Percentiles rank a stretch among this genome's conserved stretches.
These are phyloP conservation scores for Triticum urartu DNA, from an alignment of 176 grass and related monocot species.

Conservation along the genomic window DNA sequence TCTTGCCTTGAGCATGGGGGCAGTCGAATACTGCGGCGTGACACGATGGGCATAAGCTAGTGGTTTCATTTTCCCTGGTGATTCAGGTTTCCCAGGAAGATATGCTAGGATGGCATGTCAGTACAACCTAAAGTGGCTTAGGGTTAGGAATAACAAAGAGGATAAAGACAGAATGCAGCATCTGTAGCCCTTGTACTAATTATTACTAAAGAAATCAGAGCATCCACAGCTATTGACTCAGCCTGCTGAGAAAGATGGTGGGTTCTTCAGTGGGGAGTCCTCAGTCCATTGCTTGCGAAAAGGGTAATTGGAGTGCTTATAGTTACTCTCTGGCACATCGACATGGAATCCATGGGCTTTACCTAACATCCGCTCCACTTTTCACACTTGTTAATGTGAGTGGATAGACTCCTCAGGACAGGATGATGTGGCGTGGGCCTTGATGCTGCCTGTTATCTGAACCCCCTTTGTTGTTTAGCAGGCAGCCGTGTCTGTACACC, in stretches of 20 bases:
- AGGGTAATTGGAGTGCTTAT: not conserved
- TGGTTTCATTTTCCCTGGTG: constrained; percentile 15
- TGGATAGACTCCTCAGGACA: constrained; percentile 20
- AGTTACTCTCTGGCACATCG: constrained; percentile 17
- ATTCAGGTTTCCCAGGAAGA: constrained; percentile 8
- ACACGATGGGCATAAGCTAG: not conserved
- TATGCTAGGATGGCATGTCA: constrained; percentile 6
- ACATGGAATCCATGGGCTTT: constrained; percentile 13
- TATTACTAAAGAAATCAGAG: not conserved
- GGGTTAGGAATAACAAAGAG: constrained; percentile 11
- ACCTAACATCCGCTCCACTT: constrained; percentile 19
- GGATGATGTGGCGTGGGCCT: constrained; percentile 44
- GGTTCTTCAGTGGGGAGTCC: not conserved
- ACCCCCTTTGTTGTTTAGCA: constrained; percentile 1
- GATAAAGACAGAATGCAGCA: constrained; percentile 15
- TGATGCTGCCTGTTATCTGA: constrained; percentile 14
- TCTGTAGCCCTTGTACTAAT: not conserved
- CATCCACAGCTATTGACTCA: constrained; percentile 16
- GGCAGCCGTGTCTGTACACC: not conserved
- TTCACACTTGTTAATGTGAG: constrained; percentile 18
- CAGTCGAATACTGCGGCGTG: not conserved
- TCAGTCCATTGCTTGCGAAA: not conserved
- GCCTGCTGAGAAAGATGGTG: constrained; percentile 10
- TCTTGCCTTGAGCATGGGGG: constrained; percentile 6
- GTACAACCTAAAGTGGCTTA: not conserved